Evolutionary conservation across 208 protist species (phyloP), one percentile per base, ranked within the genome.

Genomic region (Acanthamoeba castellanii): DNA sequence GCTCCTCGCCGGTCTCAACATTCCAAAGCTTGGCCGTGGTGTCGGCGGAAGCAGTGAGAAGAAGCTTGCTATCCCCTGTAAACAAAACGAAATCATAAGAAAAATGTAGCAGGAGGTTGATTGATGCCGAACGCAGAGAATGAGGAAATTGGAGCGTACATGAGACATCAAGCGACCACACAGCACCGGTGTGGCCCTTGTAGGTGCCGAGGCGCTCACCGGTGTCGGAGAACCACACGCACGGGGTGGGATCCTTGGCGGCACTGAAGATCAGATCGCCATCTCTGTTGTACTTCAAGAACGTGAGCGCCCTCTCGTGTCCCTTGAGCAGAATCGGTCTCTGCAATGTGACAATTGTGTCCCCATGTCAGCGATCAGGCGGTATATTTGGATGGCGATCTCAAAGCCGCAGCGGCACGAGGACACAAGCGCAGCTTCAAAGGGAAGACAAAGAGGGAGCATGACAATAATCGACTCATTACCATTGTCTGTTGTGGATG

Each of bases 241-340:
- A 98, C 47, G 98, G 98, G 55, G 97, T 96, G 37, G 98, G 97
- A 95, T 99, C 99, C 95, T 99, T 99, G 47, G 98, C 97, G 42
- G 98, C 97, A 32, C 98, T 98, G 96, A 99, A 99, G 37, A 99
- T 96, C 18, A 99, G 96, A 95, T 99, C 99, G 82, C 99, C 99
- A 52, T 99, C 99, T 93, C 97, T 95, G 97, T 99, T 99, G 97
- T 99, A 99, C 96, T 99, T 98, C 76, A 99, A 95, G 96, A 98
- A 95, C 25, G 98, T 98, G 37, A 98, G 96, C 18, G 98, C 94
- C 66, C 98, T 97, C 55, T 97, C 95, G 95, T 98, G 98, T 22
- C 97, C 97, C 87, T 98, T 96, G 5, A 98, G 68, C 50, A 98
- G 25, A 55, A 93, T 55, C 61, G 89, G 89, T 78, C 89, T 89